Percentiles rank a stretch among this genome's conserved stretches.
Conservation (phyloP, 225 moss, liverwort and hornwort genomes). For the Takakia lepidozioides region DNA sequence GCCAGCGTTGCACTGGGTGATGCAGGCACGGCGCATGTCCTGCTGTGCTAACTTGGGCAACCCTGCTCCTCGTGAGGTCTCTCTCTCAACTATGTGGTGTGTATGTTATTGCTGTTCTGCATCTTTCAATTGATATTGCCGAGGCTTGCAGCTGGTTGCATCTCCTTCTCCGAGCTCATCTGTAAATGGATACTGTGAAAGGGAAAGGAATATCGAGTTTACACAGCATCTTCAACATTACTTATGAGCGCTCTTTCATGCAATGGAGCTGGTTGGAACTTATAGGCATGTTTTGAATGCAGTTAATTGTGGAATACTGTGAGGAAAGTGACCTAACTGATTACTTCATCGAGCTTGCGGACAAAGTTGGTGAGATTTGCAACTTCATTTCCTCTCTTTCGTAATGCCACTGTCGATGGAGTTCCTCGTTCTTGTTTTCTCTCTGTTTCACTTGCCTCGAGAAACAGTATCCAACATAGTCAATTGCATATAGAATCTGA, state of each 20-base stretch:
- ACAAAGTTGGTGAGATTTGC: constrained; percentile 59
- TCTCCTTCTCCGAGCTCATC: neutral
- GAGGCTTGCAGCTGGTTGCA: neutral
- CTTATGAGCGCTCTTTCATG: no score
- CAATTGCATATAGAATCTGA: constrained; percentile 6
- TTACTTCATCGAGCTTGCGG: constrained; percentile 83
- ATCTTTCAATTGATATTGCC: neutral
- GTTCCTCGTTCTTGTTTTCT: no score
- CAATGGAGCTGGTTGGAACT: neutral
- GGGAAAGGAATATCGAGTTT: neutral
- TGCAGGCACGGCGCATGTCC: constrained; percentile 52
- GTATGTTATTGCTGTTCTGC: neutral
- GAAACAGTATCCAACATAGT: constrained; percentile 1
- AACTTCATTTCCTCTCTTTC: neutral
- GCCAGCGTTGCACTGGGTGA: constrained; percentile 51
- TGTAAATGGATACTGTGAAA: neutral
- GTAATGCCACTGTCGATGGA: neutral
- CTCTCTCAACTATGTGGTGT: neutral
- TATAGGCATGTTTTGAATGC: constrained; percentile 12
- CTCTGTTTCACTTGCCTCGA: constrained; percentile 1
- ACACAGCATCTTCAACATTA: no score
- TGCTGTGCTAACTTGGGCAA: constrained; percentile 81
- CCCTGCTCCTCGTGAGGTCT: constrained; percentile 80
- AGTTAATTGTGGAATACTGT: constrained; percentile 70
- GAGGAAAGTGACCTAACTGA: constrained; percentile 69